Percentiles rank a stretch among this genome's conserved stretches.
phyloP scores from a whole-genome alignment of 2,329 filamentous ascomycete species.

The Diaporthe longicolla region DNA sequence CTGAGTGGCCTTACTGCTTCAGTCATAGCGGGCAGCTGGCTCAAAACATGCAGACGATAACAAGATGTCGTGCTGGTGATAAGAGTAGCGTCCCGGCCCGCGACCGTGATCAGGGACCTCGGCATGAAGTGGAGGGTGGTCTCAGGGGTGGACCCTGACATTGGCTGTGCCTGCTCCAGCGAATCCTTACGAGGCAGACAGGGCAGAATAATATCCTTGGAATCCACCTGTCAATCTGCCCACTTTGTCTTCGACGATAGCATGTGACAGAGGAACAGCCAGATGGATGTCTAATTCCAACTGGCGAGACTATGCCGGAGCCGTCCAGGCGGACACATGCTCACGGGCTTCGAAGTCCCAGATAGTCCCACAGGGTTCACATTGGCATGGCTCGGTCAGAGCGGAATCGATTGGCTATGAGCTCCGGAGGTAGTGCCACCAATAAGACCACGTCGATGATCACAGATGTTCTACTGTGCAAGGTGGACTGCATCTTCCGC shows the following conservation, averaged over 20 bases:
- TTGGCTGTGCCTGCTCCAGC: background rate
- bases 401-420: background rate
- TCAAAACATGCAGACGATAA: slow-evolving; percentile 18
- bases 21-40: background rate
- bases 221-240: background rate
- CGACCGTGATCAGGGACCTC: slow-evolving; percentile 14
- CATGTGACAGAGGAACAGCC: background rate
- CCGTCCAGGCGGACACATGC: background rate
- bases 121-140: background rate
- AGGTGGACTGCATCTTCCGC: no score
- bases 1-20: background rate
- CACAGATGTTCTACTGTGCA: background rate
- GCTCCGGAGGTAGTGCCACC: no score
- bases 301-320: no score
- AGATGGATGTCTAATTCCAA: no score
- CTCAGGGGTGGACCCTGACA: slow-evolving; percentile 14
- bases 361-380: background rate
- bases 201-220: background rate
- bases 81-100: slow-evolving; percentile 8
- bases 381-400: background rate
- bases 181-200: background rate
- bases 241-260: background rate
- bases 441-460: background rate
- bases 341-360: background rate
- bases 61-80: slow-evolving; percentile 15